phyloP scores from a whole-genome alignment of 2,329 filamentous ascomycete genomes.

The Aureobasidium sp. region DNA sequence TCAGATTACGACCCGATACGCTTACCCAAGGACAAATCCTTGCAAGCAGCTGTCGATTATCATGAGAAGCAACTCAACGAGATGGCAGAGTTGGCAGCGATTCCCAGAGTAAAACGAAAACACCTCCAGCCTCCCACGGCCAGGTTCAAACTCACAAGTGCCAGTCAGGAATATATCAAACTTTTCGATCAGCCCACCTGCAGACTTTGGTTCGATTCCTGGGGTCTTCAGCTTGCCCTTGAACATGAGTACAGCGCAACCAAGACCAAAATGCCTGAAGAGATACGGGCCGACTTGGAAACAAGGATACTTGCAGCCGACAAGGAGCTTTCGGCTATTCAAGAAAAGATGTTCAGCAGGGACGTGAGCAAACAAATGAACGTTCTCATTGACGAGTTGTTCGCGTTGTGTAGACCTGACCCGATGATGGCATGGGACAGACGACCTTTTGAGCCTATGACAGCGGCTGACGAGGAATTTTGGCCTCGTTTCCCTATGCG shows the following conservation, averaged over 20 bases:
- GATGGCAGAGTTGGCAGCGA: background rate
- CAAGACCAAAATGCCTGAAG: background rate
- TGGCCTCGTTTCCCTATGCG: conserved; percentile 51
- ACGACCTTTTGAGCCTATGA: conserved; percentile 61
- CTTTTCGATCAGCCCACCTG: background rate
- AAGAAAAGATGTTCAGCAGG: background rate
- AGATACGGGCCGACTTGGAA: background rate
- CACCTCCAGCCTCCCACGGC: background rate
- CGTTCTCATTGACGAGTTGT: background rate
- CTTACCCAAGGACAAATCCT: background rate
- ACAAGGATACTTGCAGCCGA: background rate
- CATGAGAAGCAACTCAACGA: background rate
- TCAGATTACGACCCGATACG: conserved; percentile 2
- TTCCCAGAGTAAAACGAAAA: background rate
- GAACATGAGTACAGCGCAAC: background rate
- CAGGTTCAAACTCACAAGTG: background rate
- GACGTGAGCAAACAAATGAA: background rate
- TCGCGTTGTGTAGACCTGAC: conserved; percentile 19
- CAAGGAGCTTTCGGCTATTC: background rate
- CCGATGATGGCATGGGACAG: conserved; percentile 56
- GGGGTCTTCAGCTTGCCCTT: conserved; percentile 5
- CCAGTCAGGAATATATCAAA: background rate
- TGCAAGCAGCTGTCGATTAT: background rate
- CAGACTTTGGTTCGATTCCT: background rate
- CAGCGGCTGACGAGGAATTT: conserved; percentile 51